Evolutionary conservation across 1,284 basidiomycete genomes (phyloP).

Genomic region (Jaminaea rosea): DNA sequence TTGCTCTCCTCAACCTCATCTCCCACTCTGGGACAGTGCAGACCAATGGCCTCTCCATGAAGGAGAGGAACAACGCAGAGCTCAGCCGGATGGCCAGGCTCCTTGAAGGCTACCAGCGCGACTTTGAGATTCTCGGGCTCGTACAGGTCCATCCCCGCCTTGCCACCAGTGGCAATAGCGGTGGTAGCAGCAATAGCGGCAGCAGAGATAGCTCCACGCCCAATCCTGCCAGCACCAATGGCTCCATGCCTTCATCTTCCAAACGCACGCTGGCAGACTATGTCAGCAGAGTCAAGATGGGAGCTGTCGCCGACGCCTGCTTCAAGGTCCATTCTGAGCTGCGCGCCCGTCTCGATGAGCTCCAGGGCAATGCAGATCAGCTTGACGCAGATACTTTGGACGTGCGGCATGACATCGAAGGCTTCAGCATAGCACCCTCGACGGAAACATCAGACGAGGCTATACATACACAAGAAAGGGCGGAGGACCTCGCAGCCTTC

Average conservation of each 20-base stretch:
- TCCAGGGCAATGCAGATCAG: slow-evolving; percentile 17
- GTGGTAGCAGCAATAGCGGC: too few relatives aligned
- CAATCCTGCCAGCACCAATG: slow-evolving; percentile 11
- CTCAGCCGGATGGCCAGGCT: slow-evolving; percentile 33
- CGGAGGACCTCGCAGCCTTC: slow-evolving; percentile 15
- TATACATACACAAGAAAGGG: slow-evolving; percentile 14
- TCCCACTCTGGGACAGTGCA: slow-evolving; percentile 34
- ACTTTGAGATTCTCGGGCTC: slow-evolving; percentile 29
- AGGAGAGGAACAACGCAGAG: slow-evolving; percentile 23
- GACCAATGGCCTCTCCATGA: slow-evolving; percentile 18
- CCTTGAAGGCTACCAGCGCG: slow-evolving; percentile 31
- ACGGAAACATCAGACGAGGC: slow-evolving; percentile 29
- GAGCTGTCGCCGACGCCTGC: slow-evolving; percentile 31
- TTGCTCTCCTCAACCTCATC: slow-evolving; percentile 37
- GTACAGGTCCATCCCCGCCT: slow-evolving; percentile 34
- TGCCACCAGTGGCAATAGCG: too few relatives aligned
- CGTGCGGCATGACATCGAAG: slow-evolving; percentile 25
- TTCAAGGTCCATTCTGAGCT: slow-evolving; percentile 21
- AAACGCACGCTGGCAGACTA: slow-evolving; percentile 33
- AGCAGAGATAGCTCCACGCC: too few relatives aligned
- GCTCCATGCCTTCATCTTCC: too few relatives aligned
- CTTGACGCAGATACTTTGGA: slow-evolving; percentile 23
- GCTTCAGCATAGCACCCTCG: slow-evolving; percentile 22
- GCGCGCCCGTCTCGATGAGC: slow-evolving; percentile 15
- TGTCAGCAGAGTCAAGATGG: slow-evolving; percentile 30